Conservation (phyloP, 495 filamentous ascomycete genomes). For the Neurospora discreta region DNA sequence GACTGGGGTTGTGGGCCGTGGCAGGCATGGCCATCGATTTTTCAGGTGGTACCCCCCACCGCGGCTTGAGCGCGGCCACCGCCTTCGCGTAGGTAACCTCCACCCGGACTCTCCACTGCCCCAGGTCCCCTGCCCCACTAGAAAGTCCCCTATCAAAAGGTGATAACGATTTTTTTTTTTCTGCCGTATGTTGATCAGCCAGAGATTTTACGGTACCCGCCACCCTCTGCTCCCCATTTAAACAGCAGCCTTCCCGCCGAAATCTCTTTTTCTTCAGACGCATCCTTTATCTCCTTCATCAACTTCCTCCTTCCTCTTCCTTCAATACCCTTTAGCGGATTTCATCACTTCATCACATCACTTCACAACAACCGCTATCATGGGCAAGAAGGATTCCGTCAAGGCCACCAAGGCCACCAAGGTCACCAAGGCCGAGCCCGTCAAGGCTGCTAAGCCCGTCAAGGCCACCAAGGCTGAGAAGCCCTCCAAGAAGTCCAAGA, state of each 20-base stretch:
- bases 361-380: constrained; percentile 21
- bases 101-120: background rate
- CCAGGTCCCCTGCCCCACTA: constrained; percentile 2
- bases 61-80: background rate
- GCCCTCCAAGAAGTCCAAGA: constrained; percentile 14
- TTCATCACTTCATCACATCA: constrained; percentile 8
- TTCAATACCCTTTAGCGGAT: constrained; percentile 5
- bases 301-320: constrained; percentile 12
- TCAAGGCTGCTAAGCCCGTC: constrained; percentile 28
- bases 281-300: constrained; percentile 3
- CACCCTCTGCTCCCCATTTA: constrained; percentile 16
- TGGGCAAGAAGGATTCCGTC: constrained; percentile 47
- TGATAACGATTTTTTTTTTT: constrained; percentile 10
- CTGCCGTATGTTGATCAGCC: background rate
- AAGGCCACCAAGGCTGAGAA: constrained; percentile 31
- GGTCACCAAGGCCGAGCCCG: constrained; percentile 13
- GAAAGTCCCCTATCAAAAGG: constrained; percentile 5
- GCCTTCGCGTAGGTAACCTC: background rate
- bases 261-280: constrained; percentile 4
- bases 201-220: constrained; percentile 3
- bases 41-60: background rate
- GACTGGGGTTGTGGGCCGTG: background rate
- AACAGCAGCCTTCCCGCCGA: constrained; percentile 11
- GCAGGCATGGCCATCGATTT: background rate
- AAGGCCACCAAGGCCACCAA: constrained; percentile 40